A percentile compares a stretch with the other conserved stretches of the same genome.
Conservation (phyloP, 2,329 filamentous ascomycete genomes). For the Colletotrichum graminicola region DNA sequence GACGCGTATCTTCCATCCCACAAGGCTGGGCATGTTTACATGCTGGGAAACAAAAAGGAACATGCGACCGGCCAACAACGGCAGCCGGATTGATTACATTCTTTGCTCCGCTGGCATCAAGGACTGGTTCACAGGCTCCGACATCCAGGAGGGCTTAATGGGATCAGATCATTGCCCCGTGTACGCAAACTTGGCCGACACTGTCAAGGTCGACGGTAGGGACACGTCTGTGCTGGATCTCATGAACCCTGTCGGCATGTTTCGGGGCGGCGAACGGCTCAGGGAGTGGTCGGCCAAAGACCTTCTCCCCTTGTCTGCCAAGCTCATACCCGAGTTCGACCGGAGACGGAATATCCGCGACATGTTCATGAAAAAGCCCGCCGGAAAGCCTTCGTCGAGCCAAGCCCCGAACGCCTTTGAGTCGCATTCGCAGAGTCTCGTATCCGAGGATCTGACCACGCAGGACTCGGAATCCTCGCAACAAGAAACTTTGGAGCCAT, state of each 20-base stretch:
- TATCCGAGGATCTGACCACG: not conserved
- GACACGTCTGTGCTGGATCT: slow-evolving; percentile 74
- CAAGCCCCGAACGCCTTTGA: not conserved
- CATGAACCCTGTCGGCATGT: slow-evolving; percentile 82
- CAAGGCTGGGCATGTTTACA: slow-evolving; percentile 91
- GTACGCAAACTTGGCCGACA: slow-evolving; percentile 79
- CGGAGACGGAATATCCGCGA: slow-evolving; percentile 87
- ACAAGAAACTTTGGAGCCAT: not conserved
- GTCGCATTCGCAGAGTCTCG: not conserved
- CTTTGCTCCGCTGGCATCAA: slow-evolving; percentile 84
- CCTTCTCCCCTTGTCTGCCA: slow-evolving; percentile 81
- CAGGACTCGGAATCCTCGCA: slow-evolving; percentile 5
- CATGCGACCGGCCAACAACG: slow-evolving; percentile 94
- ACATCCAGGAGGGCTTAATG: slow-evolving; percentile 94
- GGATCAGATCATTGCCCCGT: slow-evolving; percentile 98
- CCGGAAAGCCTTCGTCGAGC: slow-evolving; percentile 43
- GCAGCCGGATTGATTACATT: slow-evolving; percentile 93
- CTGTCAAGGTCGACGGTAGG: slow-evolving; percentile 63
- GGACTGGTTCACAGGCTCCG: slow-evolving; percentile 81
- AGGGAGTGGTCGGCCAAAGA: slow-evolving; percentile 76
- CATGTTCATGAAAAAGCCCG: slow-evolving; percentile 81
- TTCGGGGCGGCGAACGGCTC: slow-evolving; percentile 73
- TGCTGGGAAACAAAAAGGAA: slow-evolving; percentile 98
- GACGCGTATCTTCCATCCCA: slow-evolving; percentile 83
- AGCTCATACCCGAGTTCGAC: slow-evolving; percentile 88